Conservation (phyloP, 805 yeast genomes). For the Hanseniaspora pseudoguilliermondii region DNA sequence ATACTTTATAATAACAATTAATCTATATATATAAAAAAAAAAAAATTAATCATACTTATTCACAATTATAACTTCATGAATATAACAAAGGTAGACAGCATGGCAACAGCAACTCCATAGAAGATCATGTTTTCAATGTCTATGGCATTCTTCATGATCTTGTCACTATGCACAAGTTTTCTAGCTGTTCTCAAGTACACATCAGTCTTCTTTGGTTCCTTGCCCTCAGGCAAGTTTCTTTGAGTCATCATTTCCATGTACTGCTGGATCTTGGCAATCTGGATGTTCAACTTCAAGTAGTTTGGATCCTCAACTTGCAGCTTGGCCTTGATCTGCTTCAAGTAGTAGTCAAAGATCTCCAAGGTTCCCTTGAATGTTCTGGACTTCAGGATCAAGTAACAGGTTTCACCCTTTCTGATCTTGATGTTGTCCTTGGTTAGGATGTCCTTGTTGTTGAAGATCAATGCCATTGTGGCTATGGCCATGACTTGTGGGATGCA, state of each 20-base stretch:
- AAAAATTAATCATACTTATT: neutral
- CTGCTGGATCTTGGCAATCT: constrained; percentile 81
- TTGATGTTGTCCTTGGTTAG: constrained; percentile 59
- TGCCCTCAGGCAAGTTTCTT: constrained; percentile 44
- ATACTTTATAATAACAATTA: too few relatives aligned
- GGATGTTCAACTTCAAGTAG: constrained; percentile 68
- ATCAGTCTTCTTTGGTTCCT: constrained; percentile 30
- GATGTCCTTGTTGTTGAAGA: constrained; percentile 68
- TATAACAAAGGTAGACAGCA: constrained; percentile 3
- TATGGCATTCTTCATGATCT: constrained; percentile 17
- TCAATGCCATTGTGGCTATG: constrained; percentile 78
- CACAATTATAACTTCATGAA: neutral
- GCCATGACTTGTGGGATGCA: constrained; percentile 99
- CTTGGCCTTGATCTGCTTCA: constrained; percentile 64
- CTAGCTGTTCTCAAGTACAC: constrained; percentile 31
- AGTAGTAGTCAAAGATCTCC: constrained; percentile 60
- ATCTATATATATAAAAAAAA: neutral
- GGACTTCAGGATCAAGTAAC: constrained; percentile 57
- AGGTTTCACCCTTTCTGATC: constrained; percentile 81
- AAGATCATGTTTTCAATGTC: constrained; percentile 23
- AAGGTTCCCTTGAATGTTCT: constrained; percentile 66
- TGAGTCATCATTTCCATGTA: constrained; percentile 71
- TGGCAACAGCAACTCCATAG: constrained; percentile 19
- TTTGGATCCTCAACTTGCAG: constrained; percentile 74
- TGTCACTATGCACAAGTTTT: constrained; percentile 33